These are phyloP conservation scores for Poteriospumella lacustris DNA, from an alignment of 108 stramenopile species.

Conservation along the genomic window DNA sequence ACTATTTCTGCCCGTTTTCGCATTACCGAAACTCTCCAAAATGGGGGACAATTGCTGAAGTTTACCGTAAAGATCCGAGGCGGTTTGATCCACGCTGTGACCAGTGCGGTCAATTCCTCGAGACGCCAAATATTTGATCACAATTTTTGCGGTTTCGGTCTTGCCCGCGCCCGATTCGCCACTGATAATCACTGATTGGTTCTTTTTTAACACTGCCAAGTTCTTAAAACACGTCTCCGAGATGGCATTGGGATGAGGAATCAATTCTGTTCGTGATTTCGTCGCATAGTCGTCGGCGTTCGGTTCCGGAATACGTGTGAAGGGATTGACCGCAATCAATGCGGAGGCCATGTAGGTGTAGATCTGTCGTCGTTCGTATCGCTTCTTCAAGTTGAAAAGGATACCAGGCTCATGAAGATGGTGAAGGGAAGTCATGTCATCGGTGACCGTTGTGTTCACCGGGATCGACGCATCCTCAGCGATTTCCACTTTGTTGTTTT, in stretches of 20 bases:
- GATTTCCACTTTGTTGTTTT: neutral
- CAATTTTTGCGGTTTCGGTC: slow-evolving; percentile 45
- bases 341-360: slow-evolving; percentile 55
- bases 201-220: neutral
- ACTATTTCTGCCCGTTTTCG: slow-evolving; percentile 57
- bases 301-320: neutral
- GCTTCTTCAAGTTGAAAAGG: slow-evolving; percentile 36
- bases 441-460: neutral
- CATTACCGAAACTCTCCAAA: slow-evolving; percentile 61
- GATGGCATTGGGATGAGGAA: slow-evolving; percentile 27
- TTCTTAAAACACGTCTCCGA: neutral
- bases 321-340: slow-evolving; percentile 52
- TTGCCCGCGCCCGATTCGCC: slow-evolving; percentile 51
- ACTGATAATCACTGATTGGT: slow-evolving; percentile 25
- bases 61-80: neutral
- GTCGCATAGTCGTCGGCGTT: slow-evolving; percentile 39
- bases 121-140: slow-evolving; percentile 38
- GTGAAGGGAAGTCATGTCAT: slow-evolving; percentile 42
- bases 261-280: slow-evolving; percentile 32
- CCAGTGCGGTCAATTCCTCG: neutral
- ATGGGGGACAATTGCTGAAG: slow-evolving; percentile 54
- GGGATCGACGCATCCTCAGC: neutral
- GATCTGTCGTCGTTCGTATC: slow-evolving; percentile 33
- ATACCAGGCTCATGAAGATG: slow-evolving; percentile 52
- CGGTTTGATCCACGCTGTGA: neutral